Percentiles rank a stretch among this genome's conserved stretches.
These are phyloP conservation scores for Juncus inflexus DNA, from an alignment of 176 grass and related monocot species.

Conservation along the genomic window DNA sequence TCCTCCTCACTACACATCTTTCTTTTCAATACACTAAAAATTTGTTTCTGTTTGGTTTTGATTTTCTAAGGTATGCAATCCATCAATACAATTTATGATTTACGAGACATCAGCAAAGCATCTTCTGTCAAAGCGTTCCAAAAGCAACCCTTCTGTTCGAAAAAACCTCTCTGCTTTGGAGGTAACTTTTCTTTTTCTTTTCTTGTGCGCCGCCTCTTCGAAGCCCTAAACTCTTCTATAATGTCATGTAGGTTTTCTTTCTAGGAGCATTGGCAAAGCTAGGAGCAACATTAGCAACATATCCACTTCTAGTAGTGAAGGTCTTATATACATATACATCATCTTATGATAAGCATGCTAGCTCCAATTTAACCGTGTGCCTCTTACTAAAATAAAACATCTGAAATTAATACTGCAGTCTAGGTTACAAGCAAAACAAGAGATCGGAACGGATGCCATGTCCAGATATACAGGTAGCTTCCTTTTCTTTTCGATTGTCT, in stretches of 20 bases:
- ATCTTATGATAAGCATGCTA: slow-evolving; percentile 1
- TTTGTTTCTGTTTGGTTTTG: slow-evolving; percentile 23
- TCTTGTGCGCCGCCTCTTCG: neutral
- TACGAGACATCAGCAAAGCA: slow-evolving; percentile 84
- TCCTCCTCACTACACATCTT: no score
- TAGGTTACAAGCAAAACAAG: slow-evolving; percentile 99
- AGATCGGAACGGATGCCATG: slow-evolving; percentile 77
- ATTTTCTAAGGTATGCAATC: slow-evolving; percentile 79
- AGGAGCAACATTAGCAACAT: slow-evolving; percentile 80
- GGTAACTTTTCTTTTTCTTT: slow-evolving; percentile 31
- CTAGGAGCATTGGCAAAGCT: slow-evolving; percentile 92
- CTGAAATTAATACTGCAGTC: slow-evolving; percentile 54
- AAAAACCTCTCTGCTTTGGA: slow-evolving; percentile 77
- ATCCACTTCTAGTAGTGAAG: slow-evolving; percentile 94
- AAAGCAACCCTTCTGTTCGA: slow-evolving; percentile 36
- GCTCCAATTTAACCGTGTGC: no score
- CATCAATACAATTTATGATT: slow-evolving; percentile 99
- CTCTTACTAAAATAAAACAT: no score
- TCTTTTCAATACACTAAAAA: slow-evolving; percentile 1
- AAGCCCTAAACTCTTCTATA: no score
- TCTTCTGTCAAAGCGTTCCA: slow-evolving; percentile 51
- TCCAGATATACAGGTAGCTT: slow-evolving; percentile 83
- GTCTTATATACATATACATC: slow-evolving; percentile 29
- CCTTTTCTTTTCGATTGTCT: slow-evolving; percentile 18
- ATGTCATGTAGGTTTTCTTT: slow-evolving; percentile 69